Conservation (phyloP, 495 filamentous ascomycete species). For the Neurospora sp. region DNA sequence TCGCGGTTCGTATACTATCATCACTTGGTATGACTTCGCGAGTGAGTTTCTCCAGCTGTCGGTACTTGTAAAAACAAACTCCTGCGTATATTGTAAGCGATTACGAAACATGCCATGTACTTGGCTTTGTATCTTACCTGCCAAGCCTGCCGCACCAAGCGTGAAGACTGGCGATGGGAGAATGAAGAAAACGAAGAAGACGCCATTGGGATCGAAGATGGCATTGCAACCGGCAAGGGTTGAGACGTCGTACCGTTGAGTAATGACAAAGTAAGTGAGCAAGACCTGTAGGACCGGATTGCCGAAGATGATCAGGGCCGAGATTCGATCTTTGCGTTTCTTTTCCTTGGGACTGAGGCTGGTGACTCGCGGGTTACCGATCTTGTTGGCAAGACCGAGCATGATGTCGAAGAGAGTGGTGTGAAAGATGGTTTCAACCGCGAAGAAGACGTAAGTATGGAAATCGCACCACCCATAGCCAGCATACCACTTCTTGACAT, state of each 20-base stretch:
- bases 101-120: not conserved
- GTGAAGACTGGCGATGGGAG: conserved; percentile 60
- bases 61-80: conserved; percentile 57
- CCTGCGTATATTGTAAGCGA: conserved; percentile 29
- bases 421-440: conserved; percentile 50
- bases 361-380: conserved; percentile 46
- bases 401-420: conserved; percentile 63
- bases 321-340: conserved; percentile 42
- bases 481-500: conserved; percentile 57
- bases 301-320: conserved; percentile 59
- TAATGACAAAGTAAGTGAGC: conserved; percentile 59
- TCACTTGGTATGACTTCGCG: conserved; percentile 44
- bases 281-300: conserved; percentile 55
- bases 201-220: conserved; percentile 59
- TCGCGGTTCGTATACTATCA: conserved; percentile 29
- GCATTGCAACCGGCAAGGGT: conserved; percentile 64
- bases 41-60: conserved; percentile 55
- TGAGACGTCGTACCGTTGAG: conserved; percentile 61
- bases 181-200: conserved; percentile 52
- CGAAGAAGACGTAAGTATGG: conserved; percentile 50
- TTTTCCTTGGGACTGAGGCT: conserved; percentile 41
- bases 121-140: conserved; percentile 46
- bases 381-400: conserved; percentile 65
- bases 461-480: conserved; percentile 78
- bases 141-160: conserved; percentile 54